Evolutionary conservation across 371 early-diverging fungal species (phyloP).

Genomic region (Neoconidiobolus thromboides): DNA sequence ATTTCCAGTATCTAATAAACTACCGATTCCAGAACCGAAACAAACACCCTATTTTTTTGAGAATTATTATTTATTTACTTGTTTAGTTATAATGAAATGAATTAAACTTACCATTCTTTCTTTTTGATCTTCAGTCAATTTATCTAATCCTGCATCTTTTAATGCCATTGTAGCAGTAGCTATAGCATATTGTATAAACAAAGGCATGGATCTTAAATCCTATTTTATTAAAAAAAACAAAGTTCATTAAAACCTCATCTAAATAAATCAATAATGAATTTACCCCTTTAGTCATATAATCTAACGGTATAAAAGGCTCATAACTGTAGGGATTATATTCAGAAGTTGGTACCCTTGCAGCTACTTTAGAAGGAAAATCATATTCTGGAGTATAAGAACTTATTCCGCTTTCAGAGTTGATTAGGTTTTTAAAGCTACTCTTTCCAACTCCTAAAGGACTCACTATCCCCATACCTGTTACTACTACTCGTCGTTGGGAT

Average conservation of each 20-base stretch:
- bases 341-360: slow-evolving; percentile 49
- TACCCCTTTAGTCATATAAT: slow-evolving; percentile 56
- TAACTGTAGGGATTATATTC: slow-evolving; percentile 13
- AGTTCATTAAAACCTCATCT: background rate
- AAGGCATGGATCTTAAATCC: slow-evolving; percentile 60
- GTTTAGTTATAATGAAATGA: too few relatives aligned
- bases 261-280: slow-evolving; percentile 1
- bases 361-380: slow-evolving; percentile 47
- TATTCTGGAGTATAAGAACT: slow-evolving; percentile 20
- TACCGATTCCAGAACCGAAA: slow-evolving; percentile 83
- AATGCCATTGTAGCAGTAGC: slow-evolving; percentile 74
- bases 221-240: slow-evolving; percentile 12
- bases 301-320: slow-evolving; percentile 39
- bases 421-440: slow-evolving; percentile 48
- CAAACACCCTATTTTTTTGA: slow-evolving; percentile 47
- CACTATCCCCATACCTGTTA: slow-evolving; percentile 89
- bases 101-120: slow-evolving; percentile 14
- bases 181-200: slow-evolving; percentile 76
- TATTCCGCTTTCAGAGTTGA: slow-evolving; percentile 58
- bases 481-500: slow-evolving; percentile 45
- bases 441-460: slow-evolving; percentile 75
- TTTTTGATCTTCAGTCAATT: slow-evolving; percentile 26
- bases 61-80: background rate
- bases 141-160: slow-evolving; percentile 45
- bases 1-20: slow-evolving; percentile 59